Evolutionary conservation across 306 rosid species (phyloP), one percentile per base, ranked within the genome.

Genomic region (Castanea crenata): DNA sequence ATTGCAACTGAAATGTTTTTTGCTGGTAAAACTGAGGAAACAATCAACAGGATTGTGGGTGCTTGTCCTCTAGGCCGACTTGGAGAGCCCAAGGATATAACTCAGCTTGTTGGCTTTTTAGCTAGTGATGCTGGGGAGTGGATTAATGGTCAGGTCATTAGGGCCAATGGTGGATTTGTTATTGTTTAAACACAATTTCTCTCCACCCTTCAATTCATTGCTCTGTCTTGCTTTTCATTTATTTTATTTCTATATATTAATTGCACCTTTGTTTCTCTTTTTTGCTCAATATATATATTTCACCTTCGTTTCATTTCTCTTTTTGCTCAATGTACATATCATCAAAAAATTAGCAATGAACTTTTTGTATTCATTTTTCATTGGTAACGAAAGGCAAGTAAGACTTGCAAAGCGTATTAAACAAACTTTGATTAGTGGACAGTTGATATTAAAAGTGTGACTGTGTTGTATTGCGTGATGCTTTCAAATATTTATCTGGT

Each of bases 101-200:
- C 83, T 8, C 81, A 29, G 3, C 3, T 89, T 1, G 92, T 89
- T 5, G 90, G 87, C 3, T 87, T 89, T 18, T 81, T 89, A 69
- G 89, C 88, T 0, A 59, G 67, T 7, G 92, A 87, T 67, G 85
- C 83, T 10, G 86, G 79, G 10, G 89, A 87, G 69, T 89, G 92
- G 90, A 55, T 89, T n/a, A 89, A 87, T 59, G 92, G 90, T 3
- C 92, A 89, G 70, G 78, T 85, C 59, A 46, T 87, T 9, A 65
- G 86, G 57, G 87, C 44, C 5, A 89, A 86, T 35, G 87, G 92
- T 46, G 92, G 92, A 18, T 72, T 41, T 59, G 69, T 41, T 59
- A 68, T 83, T 19, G 75, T 78, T 29, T 79, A 27, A 52, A 4
- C 11, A 62, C 38, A 10, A 2, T 49, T 49, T 62, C 19, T 62